These are phyloP conservation scores for Garcileccinum viscosum DNA, from an alignment of 1,284 basidiomycete genomes.

Conservation along the genomic window DNA sequence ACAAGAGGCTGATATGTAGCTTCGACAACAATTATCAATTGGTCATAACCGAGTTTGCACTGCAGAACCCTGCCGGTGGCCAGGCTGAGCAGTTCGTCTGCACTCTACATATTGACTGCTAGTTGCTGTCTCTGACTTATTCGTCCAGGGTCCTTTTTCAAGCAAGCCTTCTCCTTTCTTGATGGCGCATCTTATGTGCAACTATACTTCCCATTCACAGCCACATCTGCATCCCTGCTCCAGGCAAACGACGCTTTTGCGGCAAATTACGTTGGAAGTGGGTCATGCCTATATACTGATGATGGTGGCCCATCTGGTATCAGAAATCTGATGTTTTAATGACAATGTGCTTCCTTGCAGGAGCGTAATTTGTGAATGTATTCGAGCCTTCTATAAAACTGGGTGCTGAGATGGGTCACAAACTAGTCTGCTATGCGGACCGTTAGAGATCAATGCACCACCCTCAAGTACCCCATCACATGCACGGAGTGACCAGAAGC, in stretches of 20 bases:
- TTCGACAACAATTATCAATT: constrained; percentile 20
- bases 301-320: constrained; percentile 31
- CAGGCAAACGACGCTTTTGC: constrained; percentile 18
- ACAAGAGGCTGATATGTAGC: constrained; percentile 11
- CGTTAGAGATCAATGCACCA: not conserved
- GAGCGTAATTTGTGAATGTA: not conserved
- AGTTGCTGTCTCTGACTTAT: constrained; percentile 7
- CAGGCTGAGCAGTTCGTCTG: constrained; percentile 40
- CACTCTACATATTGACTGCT: not conserved
- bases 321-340: constrained; percentile 28
- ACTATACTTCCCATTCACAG: constrained; percentile 45
- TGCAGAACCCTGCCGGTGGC: constrained; percentile 39
- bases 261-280: constrained; percentile 25
- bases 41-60: constrained; percentile 41
- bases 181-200: constrained; percentile 36
- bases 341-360: not conserved
- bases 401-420: not conserved
- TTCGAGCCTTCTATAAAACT: not conserved
- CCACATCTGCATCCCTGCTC: constrained; percentile 35
- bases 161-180: constrained; percentile 40
- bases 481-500: not conserved
- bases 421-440: not conserved
- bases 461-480: not conserved
- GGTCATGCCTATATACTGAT: constrained; percentile 37
- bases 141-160: constrained; percentile 38